Evolutionary conservation across 1,139 yeast species (phyloP), one percentile per base, ranked within the genome.

Genomic region (Sugiyamaella sp.): DNA sequence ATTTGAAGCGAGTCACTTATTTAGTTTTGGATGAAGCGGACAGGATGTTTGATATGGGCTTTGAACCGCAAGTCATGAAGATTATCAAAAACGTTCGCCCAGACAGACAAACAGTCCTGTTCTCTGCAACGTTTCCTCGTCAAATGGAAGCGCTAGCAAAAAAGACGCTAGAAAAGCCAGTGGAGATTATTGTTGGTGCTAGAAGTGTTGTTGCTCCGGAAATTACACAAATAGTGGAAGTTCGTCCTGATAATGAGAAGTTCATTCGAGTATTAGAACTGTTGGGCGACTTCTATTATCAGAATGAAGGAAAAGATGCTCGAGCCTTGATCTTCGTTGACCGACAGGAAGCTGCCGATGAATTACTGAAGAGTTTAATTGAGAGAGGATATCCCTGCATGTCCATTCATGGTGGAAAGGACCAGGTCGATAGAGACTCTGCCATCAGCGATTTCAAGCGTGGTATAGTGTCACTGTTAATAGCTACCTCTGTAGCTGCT

Each of bases 11-110:
- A 42, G 82, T 88, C 2, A 85, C 97, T 0, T 90, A 85, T 68
- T 78, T 89, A 17, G 96, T 91, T 0, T 74, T 95, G 55, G 99
- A 95, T 68, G 99, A 95, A 68, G 98, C 99, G 1, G 99, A 95
- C 70, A 74, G 99, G 62, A 85, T 93, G 88, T 91, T 91, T 73
- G 99, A 93, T 70, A 77, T 93, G 81, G 99, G 99, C 1, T 95
- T 95, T 72, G 99, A 90, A 65, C 99, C 99, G 0, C 99, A 95
- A 67, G 91, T 95, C 2, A 84, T 81, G 63, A 89, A 89, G 64
- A 86, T 95, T 25, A 77, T 90, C 64, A 77, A 81, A 27, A 87
- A 87, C 44, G 79, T 89, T 1, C 77, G 98, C 51, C 95, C 96
- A 0, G 97, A 91, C 66, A 76, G 86, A 52, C 99, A 93, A 66